phyloP scores from a whole-genome alignment of 352 stramenopile species.

The Phytopythium vexans region DNA sequence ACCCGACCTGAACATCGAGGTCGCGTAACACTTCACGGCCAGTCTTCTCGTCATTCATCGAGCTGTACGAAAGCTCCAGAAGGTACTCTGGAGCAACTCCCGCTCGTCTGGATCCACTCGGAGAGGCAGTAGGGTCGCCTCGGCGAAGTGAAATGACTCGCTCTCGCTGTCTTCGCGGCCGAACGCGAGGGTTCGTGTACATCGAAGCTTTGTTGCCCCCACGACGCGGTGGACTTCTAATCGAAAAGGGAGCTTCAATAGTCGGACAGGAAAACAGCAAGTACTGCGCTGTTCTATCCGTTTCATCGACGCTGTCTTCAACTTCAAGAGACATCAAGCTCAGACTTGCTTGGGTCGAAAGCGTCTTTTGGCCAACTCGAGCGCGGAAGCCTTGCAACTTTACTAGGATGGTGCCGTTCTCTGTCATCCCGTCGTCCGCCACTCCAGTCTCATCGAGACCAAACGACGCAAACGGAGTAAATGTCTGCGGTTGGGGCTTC shows the following conservation, averaged over 20 bases:
- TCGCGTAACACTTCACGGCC: constrained; percentile 50
- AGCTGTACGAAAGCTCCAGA: constrained; percentile 60
- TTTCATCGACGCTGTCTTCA: constrained; percentile 67
- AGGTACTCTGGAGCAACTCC: constrained; percentile 40
- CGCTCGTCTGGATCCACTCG: constrained; percentile 5
- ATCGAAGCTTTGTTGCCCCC: constrained; percentile 20
- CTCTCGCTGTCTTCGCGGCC: constrained; percentile 42
- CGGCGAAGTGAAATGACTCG: constrained; percentile 64
- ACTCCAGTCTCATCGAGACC: constrained; percentile 46
- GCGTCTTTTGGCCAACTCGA: constrained; percentile 73
- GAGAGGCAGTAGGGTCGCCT: constrained; percentile 11
- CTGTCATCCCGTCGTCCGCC: constrained; percentile 50
- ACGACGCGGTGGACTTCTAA: constrained; percentile 46
- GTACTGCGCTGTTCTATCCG: constrained; percentile 61
- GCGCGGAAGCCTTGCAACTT: constrained; percentile 82
- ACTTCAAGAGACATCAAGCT: constrained; percentile 73
- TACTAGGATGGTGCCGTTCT: constrained; percentile 69
- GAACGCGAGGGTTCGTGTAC: constrained; percentile 24
- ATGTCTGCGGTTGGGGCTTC: constrained; percentile 49
- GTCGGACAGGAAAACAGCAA: constrained; percentile 77
- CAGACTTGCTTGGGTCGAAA: constrained; percentile 72
- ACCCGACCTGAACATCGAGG: constrained; percentile 69
- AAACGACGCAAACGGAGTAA: constrained; percentile 50
- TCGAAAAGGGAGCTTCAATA: constrained; percentile 63
- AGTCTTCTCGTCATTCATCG: constrained; percentile 54